Conservation (phyloP, 1,284 basidiomycete genomes). For the Cryptococcus sp. region DNA sequence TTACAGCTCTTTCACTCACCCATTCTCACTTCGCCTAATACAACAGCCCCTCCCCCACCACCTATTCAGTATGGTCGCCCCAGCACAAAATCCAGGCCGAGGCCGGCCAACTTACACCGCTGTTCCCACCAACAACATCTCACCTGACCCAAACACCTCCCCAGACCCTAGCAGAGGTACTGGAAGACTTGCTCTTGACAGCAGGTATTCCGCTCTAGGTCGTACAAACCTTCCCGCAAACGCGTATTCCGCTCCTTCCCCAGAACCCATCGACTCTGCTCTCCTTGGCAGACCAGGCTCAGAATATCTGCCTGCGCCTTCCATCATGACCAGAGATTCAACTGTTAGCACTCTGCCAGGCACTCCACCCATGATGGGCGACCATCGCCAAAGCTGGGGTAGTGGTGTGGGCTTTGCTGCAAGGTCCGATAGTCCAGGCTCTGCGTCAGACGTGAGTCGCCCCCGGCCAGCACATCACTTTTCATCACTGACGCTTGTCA, state of each 20-base stretch:
- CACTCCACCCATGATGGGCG: conserved; percentile 24
- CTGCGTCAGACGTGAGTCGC: conserved; percentile 20
- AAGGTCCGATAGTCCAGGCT: conserved; percentile 24
- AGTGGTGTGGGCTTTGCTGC: conserved; percentile 31
- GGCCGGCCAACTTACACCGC: conserved; percentile 3
- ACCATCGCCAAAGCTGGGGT: conserved; percentile 34
- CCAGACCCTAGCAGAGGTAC: background rate
- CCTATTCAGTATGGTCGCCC: background rate
- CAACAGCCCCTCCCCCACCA: background rate
- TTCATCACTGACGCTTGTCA: no score
- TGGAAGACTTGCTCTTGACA: background rate
- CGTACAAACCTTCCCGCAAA: background rate
- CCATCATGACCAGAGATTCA: conserved; percentile 45
- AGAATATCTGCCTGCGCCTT: conserved; percentile 35
- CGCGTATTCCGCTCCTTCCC: background rate
- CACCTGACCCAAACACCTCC: conserved; percentile 13
- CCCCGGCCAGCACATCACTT: no score
- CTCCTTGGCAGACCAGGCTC: conserved; percentile 21
- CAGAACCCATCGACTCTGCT: conserved; percentile 1
- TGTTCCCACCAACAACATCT: conserved; percentile 6
- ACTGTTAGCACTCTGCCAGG: conserved; percentile 28
- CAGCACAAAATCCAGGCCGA: background rate
- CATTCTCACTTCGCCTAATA: conserved; percentile 1
- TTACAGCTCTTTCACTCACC: background rate
- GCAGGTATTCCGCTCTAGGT: background rate